Conservation (phyloP, 768 basidiomycete species). For the Cubamyces sp. region DNA sequence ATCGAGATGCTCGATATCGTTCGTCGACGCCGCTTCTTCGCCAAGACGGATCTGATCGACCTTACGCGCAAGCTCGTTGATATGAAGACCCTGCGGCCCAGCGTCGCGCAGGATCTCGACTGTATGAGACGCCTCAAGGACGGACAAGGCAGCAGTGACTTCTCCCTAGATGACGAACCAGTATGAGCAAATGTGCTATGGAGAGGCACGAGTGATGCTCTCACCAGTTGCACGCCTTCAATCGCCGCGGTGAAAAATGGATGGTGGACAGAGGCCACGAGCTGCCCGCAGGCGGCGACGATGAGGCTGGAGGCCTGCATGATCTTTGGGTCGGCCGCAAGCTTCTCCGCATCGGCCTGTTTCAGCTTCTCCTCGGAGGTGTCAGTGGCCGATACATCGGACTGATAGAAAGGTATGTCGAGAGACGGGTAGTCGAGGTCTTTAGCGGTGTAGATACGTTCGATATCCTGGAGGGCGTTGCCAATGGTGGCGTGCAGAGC, state of each 20-base stretch:
- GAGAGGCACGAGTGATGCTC: conserved; percentile 55
- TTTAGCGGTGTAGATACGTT: conserved; percentile 46
- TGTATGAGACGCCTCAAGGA: conserved; percentile 71
- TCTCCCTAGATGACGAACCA: conserved; percentile 67
- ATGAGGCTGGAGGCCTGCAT: too few relatives aligned
- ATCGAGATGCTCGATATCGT: conserved; percentile 25
- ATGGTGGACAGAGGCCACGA: too few relatives aligned
- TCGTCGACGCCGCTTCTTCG: conserved; percentile 14
- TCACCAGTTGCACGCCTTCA: too few relatives aligned
- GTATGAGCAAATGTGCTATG: conserved; percentile 63
- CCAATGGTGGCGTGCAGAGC: conserved; percentile 68
- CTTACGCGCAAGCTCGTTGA: conserved; percentile 40
- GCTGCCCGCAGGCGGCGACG: too few relatives aligned
- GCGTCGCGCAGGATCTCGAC: conserved; percentile 73
- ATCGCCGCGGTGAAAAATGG: too few relatives aligned
- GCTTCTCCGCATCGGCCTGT: conserved; percentile 31
- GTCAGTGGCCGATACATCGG: too few relatives aligned
- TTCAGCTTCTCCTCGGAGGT: not conserved
- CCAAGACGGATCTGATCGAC: conserved; percentile 36
- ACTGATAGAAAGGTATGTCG: conserved; percentile 28
- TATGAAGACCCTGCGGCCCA: conserved; percentile 55
- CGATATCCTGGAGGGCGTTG: conserved; percentile 68
- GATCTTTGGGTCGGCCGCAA: conserved; percentile 42
- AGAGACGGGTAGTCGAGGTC: conserved; percentile 33
- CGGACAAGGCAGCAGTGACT: conserved; percentile 72